Evolutionary conservation across 345 rosid genomes (phyloP).

Genomic region (Linum usitatissimum): DNA sequence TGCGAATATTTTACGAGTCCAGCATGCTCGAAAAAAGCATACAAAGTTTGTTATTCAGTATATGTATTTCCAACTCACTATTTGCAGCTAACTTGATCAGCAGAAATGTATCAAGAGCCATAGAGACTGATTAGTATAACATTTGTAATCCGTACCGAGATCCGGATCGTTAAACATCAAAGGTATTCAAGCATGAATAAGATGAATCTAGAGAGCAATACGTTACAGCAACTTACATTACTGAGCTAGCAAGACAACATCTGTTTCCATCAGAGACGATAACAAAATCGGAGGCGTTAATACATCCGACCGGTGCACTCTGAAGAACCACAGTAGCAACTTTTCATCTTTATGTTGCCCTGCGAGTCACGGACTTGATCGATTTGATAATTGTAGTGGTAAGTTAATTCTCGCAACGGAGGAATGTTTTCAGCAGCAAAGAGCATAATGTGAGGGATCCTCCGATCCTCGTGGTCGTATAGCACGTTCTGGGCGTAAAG

Average conservation of each 20-base stretch:
- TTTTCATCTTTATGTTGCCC: constrained; percentile 4
- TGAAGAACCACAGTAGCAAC: constrained; percentile 7
- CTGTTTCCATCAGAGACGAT: background rate
- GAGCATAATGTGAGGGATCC: constrained; percentile 11
- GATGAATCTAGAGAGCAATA: background rate
- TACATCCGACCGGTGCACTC: background rate
- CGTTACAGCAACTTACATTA: background rate
- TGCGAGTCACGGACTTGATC: background rate
- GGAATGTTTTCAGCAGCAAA: constrained; percentile 12
- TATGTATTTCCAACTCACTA: background rate
- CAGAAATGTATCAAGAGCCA: background rate
- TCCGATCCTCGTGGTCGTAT: background rate
- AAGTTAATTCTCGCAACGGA: constrained; percentile 10
- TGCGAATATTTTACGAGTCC: background rate
- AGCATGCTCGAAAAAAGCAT: background rate
- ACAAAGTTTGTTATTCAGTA: background rate
- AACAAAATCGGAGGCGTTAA: background rate
- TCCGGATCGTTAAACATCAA: background rate
- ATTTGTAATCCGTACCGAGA: background rate
- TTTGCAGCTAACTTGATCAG: background rate
- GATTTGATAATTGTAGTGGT: constrained; percentile 4
- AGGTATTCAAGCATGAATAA: background rate
- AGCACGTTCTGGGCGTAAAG: constrained; percentile 8
- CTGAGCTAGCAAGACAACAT: background rate
- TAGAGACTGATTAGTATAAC: background rate